phyloP scores from a whole-genome alignment of 805 yeast genomes.

The Schwanniomyces yamadae region DNA sequence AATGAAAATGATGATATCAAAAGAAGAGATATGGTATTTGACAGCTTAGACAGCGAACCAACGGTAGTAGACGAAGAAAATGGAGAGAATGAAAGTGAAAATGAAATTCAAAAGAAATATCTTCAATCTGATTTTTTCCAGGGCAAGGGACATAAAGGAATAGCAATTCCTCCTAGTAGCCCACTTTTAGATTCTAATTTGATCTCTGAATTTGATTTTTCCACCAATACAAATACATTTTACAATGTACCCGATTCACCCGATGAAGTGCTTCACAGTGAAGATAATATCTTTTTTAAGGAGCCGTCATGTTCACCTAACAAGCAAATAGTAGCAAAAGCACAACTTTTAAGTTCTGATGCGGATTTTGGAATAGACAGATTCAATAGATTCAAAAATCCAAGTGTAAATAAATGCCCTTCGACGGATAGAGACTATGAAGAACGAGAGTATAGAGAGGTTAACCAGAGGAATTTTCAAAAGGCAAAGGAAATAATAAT shows the following conservation, averaged over 20 bases:
- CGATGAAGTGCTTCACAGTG: conserved; percentile 6
- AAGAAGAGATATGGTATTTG: conserved; percentile 25
- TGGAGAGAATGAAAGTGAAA: conserved; percentile 14
- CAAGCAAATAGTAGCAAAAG: background rate
- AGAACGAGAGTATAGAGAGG: conserved; percentile 18
- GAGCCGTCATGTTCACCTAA: conserved; percentile 3
- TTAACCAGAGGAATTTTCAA: conserved; percentile 14
- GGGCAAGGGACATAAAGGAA: background rate
- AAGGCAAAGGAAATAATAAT: conserved; percentile 44
- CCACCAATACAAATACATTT: conserved; percentile 18
- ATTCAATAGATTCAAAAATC: conserved; percentile 39
- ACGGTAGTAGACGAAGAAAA: conserved; percentile 12
- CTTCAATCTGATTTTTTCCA: conserved; percentile 4
- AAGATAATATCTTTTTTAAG: background rate
- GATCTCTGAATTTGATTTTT: conserved; percentile 30
- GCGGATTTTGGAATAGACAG: conserved; percentile 53
- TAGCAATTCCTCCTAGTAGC: conserved; percentile 32
- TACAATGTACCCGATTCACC: conserved; percentile 30
- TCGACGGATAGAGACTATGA: conserved; percentile 33
- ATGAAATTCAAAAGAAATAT: conserved; percentile 6
- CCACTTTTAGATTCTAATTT: conserved; percentile 37
- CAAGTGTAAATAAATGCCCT: conserved; percentile 25
- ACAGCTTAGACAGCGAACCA: conserved; percentile 14
- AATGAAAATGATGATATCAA: conserved; percentile 42
- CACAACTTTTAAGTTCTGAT: conserved; percentile 26